These are phyloP conservation scores for Pseudogymnoascus sp. DNA, from an alignment of 2,329 filamentous ascomycete species.

Conservation along the genomic window DNA sequence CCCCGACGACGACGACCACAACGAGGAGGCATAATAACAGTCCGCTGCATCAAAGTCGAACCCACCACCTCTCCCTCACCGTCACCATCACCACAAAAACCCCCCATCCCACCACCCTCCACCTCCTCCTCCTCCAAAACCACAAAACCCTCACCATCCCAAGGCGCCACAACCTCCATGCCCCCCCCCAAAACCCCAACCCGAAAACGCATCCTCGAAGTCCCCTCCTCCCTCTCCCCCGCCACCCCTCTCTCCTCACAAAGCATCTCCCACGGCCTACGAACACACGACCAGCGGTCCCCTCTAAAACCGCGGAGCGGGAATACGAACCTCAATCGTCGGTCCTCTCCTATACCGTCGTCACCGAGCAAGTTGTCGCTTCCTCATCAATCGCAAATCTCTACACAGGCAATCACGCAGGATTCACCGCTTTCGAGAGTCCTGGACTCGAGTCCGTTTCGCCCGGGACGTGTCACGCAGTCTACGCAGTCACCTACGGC, in stretches of 20 bases:
- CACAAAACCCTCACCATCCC: neutral
- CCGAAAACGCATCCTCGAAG: neutral
- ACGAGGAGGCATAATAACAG: slow-evolving; percentile 1
- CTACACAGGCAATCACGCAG: neutral
- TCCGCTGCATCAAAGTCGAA: slow-evolving; percentile 2
- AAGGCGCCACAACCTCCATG: neutral
- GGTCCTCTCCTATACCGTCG: neutral
- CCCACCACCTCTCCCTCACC: neutral
- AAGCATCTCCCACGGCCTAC: neutral
- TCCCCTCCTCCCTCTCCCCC: neutral
- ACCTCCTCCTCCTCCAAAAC: neutral
- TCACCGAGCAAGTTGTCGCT: neutral
- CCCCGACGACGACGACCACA: neutral
- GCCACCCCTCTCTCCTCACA: neutral
- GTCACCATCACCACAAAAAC: neutral
- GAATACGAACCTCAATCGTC: neutral
- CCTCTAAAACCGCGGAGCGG: neutral
- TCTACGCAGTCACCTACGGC: neutral
- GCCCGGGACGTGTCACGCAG: neutral
- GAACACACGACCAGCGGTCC: neutral
- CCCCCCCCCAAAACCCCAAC: neutral
- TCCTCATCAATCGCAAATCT: neutral
- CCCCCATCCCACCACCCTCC: neutral
- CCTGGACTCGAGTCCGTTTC: neutral
- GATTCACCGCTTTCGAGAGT: neutral